phyloP scores from a whole-genome alignment of 192 early-diverging fungal genomes.

The Coemansia sp. region DNA sequence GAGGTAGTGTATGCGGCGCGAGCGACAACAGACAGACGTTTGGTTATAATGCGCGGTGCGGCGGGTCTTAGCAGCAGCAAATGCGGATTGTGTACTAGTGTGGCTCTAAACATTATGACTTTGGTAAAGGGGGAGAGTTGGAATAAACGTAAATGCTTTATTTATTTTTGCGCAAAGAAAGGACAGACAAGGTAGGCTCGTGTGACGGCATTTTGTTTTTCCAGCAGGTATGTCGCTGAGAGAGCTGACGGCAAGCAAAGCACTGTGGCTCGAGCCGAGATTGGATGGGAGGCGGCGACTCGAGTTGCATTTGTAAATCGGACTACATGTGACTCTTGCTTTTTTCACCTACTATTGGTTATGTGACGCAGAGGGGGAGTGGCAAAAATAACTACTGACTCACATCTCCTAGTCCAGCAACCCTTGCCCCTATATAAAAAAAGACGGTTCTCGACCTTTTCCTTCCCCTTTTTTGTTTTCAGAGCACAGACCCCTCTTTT shows the following conservation, averaged over 20 bases:
- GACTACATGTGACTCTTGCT: no score
- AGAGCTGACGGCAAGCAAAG: neutral
- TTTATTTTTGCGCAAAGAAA: neutral
- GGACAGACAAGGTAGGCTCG: neutral
- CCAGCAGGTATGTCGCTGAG: neutral
- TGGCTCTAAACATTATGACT: conserved; percentile 3
- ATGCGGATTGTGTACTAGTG: neutral
- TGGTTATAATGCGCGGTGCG: neutral
- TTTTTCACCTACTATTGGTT: no score
- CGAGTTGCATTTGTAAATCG: neutral
- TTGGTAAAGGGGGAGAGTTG: neutral
- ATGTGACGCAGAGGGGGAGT: no score
- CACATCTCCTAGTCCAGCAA: no score
- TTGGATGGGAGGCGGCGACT: no score
- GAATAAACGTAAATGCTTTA: neutral
- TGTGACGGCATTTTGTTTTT: neutral
- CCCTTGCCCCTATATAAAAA: no score
- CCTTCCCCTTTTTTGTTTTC: no score
- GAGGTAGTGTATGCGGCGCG: conserved; percentile 1
- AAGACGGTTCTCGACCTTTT: no score
- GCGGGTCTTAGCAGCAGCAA: neutral
- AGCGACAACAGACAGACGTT: neutral
- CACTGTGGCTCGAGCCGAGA: no score
- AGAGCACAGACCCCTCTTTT: neutral
- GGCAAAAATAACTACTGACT: no score